Conservation (phyloP, 2,329 filamentous ascomycete species). For the Penicillium sp. region DNA sequence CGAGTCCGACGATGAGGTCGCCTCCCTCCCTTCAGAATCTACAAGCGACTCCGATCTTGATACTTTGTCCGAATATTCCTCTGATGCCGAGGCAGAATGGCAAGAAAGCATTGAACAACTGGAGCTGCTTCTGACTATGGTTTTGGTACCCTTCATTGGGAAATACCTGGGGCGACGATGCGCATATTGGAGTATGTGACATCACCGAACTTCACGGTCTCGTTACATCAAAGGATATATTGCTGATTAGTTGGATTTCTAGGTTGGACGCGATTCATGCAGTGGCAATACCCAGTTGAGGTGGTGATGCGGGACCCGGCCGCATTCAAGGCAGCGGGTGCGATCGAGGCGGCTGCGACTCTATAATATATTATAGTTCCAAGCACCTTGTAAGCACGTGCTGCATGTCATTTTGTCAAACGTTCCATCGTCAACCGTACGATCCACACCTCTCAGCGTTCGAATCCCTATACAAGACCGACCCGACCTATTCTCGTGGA, state of each 20-base stretch:
- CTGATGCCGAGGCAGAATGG: constrained; percentile 93
- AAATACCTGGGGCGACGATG: constrained; percentile 95
- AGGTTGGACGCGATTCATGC: constrained; percentile 94
- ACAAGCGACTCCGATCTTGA: constrained; percentile 40
- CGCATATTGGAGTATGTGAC: constrained; percentile 81
- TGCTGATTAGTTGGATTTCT: constrained; percentile 12
- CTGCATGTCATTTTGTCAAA: not conserved
- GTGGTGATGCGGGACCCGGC: constrained; percentile 61
- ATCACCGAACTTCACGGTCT: not conserved
- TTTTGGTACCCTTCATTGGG: constrained; percentile 86
- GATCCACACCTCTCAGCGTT: not conserved
- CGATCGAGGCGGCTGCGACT: constrained; percentile 53
- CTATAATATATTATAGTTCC: constrained; percentile 30
- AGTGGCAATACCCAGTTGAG: constrained; percentile 86
- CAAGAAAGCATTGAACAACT: constrained; percentile 90
- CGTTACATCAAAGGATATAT: rapidly evolving
- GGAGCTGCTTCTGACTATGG: constrained; percentile 89
- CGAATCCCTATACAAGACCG: not conserved
- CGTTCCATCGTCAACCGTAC: not conserved
- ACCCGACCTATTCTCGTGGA: constrained; percentile 4
- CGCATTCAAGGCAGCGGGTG: constrained; percentile 62
- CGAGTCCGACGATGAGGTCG: constrained; percentile 41
- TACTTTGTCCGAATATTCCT: constrained; percentile 56
- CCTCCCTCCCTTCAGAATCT: constrained; percentile 44
- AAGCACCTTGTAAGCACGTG: not conserved